Evolutionary conservation across 352 stramenopile genomes (phyloP).

Genomic region (Phytopythium mirpurense): DNA sequence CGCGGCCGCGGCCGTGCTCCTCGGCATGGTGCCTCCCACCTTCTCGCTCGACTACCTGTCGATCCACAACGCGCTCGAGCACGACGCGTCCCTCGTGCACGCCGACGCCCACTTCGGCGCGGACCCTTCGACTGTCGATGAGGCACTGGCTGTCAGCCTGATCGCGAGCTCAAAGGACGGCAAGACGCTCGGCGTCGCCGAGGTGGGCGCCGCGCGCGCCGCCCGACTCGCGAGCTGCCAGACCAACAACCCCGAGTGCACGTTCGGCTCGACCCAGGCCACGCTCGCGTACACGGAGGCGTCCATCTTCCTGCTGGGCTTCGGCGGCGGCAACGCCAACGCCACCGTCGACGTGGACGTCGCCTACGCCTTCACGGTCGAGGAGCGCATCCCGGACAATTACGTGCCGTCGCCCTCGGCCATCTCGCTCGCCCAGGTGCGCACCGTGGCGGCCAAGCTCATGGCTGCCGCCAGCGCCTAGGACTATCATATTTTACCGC

Average conservation of each 20-base stretch:
- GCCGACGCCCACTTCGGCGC: conserved; percentile 23
- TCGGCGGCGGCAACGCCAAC: conserved; percentile 17
- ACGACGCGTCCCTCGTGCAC: conserved; percentile 45
- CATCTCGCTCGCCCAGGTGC: conserved; percentile 19
- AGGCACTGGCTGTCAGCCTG: conserved; percentile 20
- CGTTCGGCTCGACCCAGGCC: conserved; percentile 15
- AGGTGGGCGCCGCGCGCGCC: conserved; percentile 16
- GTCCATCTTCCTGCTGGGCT: conserved; percentile 16
- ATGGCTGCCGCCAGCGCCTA: conserved; percentile 7
- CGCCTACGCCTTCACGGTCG: conserved; percentile 23
- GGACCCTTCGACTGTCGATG: conserved; percentile 24
- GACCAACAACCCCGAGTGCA: conserved; percentile 20
- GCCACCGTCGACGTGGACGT: conserved; percentile 23
- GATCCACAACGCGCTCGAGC: conserved; percentile 37
- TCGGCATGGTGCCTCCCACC: conserved; percentile 15
- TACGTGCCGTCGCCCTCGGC: conserved; percentile 13
- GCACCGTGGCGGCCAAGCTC: conserved; percentile 19
- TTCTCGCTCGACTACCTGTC: conserved; percentile 34
- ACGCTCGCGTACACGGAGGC: conserved; percentile 19
- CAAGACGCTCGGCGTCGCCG: conserved; percentile 18
- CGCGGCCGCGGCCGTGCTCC: conserved; percentile 14
- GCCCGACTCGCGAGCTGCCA: conserved; percentile 22
- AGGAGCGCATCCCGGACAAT: conserved; percentile 26
- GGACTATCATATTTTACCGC: too few species aligned
- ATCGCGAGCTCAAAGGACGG: conserved; percentile 12